Evolutionary conservation across 2,329 filamentous ascomycete genomes (phyloP), one percentile per base, ranked within the genome.

Genomic region (Sclerotinia sclerotiorum): DNA sequence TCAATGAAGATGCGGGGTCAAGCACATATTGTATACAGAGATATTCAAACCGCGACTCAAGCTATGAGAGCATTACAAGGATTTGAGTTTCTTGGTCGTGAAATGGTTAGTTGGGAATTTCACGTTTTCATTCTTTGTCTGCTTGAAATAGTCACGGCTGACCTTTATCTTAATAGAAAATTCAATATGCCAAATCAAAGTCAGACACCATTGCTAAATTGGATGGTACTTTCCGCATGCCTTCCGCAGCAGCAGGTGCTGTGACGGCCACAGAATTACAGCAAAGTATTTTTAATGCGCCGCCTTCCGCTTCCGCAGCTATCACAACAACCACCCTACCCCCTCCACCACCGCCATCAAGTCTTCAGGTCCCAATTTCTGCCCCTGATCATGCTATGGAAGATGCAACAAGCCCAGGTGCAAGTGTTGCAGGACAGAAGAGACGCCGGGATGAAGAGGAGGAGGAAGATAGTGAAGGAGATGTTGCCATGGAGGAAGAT

Each of bases 1-100:
- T 97, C 92, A 1, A 84, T 85, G 79, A 93, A 93, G 81, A 97
- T 98, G 94, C 90, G 95, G 62, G 95, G 95, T 3, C 95, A 99
- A 80, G 95, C 95, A 70, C 95, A 98, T 77, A 83, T 99, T 70
- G 91, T 95, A 19, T 98, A 93, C 79, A 87, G 92, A 69, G 94
- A 99, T 78, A 84, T 94, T 46, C 91, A 97, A 73, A 88, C 92
- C n/a, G 93, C 93, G 64, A 97, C 94, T 32, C 93, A 97, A 78
- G 95, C 95, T 1, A 92, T 99, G 92, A 85, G 94, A 72, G 88
- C 92, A 15, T 82, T 97, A 60, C 90, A 98, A 74, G 93, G 92
- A 2, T 92, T 93, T 76, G 87, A 91, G 2, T 93, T 99, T 73
- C 90, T 96, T 72, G 95, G 94, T 21, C 88, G 87, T 72, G 86